Percentiles rank a stretch among this genome's conserved stretches.
Evolutionary conservation across 805 yeast genomes (phyloP).

Genomic region (Ogataea thermomethanolica): DNA sequence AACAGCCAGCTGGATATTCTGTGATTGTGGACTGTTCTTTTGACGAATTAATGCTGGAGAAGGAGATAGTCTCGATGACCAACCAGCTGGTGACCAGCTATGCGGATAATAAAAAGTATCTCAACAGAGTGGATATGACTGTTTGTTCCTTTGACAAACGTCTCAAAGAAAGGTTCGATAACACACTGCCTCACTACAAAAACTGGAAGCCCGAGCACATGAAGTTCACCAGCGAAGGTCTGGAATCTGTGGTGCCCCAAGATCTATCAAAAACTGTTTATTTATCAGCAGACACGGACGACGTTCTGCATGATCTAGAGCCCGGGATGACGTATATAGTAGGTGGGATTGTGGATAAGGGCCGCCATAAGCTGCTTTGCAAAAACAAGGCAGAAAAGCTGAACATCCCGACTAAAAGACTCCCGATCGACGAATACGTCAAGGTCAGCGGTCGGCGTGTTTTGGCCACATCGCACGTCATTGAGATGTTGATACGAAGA

Average conservation of each 20-base stretch:
- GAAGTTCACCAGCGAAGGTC: conserved; percentile 41
- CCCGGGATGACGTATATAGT: conserved; percentile 75
- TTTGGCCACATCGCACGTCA: conserved; percentile 92
- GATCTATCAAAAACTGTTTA: conserved; percentile 50
- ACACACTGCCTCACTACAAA: conserved; percentile 52
- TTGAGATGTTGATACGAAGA: conserved; percentile 80
- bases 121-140: conserved; percentile 52
- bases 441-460: conserved; percentile 83
- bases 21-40: conserved; percentile 71
- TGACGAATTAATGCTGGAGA: conserved; percentile 83
- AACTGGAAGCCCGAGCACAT: conserved; percentile 62
- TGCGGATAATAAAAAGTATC: conserved; percentile 66
- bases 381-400: conserved; percentile 71
- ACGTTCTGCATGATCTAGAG: conserved; percentile 57
- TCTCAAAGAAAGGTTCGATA: conserved; percentile 66
- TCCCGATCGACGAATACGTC: conserved; percentile 86
- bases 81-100: conserved; percentile 81
- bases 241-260: conserved; percentile 29
- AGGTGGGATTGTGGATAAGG: conserved; percentile 97
- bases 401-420: conserved; percentile 67
- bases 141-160: conserved; percentile 65
- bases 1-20: conserved; percentile 34
- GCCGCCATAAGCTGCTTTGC: conserved; percentile 80
- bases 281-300: conserved; percentile 83
- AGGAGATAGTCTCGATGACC: conserved; percentile 64